phyloP scores from a whole-genome alignment of 768 basidiomycete genomes.

The Lentinula aciculospora region DNA sequence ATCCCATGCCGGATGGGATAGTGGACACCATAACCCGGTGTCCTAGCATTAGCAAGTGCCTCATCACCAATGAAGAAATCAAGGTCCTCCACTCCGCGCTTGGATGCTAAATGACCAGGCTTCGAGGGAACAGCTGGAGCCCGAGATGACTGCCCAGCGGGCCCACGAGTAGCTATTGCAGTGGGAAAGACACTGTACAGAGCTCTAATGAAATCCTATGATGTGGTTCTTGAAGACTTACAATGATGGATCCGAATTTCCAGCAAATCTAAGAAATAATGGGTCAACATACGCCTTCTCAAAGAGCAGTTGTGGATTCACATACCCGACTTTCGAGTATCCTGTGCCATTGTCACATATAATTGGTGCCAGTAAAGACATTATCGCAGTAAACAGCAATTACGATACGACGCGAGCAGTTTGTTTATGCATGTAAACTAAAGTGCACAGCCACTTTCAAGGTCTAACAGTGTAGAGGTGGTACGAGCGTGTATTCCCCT shows the following conservation, averaged over 20 bases:
- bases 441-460: background rate
- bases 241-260: conserved; percentile 99
- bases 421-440: background rate
- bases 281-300: background rate
- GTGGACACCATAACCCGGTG: conserved; percentile 87
- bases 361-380: conserved; percentile 88
- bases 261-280: conserved; percentile 68
- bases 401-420: background rate
- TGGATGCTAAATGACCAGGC: conserved; percentile 89
- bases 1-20: conserved; percentile 97
- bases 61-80: conserved; percentile 99
- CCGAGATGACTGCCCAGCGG: conserved; percentile 54
- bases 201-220: background rate
- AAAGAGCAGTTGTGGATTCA: conserved; percentile 3
- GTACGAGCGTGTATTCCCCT: too few species aligned
- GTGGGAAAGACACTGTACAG: conserved; percentile 86
- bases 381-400: conserved; percentile 21
- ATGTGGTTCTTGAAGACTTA: conserved; percentile 28
- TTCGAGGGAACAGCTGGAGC: conserved; percentile 79
- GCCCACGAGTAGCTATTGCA: conserved; percentile 87
- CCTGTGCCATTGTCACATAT: conserved; percentile 99
- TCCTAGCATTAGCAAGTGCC: conserved; percentile 92
- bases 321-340: conserved; percentile 94
- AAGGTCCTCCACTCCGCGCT: conserved; percentile 96
- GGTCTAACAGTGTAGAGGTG: too few species aligned